A percentile compares a stretch with the other conserved stretches of the same genome.
phyloP scores from a whole-genome alignment of 1,284 basidiomycete genomes.

The Papiliotrema nemorosa region DNA sequence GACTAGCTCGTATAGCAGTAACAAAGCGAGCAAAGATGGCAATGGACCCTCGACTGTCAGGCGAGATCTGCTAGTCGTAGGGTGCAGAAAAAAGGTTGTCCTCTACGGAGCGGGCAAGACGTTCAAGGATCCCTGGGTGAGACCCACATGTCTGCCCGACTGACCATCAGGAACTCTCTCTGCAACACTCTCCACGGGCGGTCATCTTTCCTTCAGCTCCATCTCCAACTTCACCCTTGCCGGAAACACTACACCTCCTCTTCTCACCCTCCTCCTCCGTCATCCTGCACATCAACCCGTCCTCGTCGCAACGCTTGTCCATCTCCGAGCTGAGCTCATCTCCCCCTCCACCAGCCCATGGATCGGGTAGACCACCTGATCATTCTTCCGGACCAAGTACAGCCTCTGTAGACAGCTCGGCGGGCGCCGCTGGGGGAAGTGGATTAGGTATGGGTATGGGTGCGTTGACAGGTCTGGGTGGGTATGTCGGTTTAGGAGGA shows the following conservation, averaged over 20 bases:
- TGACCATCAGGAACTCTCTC: slow-evolving; percentile 61
- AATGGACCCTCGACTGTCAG: slow-evolving; percentile 49
- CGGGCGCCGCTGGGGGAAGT: slow-evolving; percentile 1
- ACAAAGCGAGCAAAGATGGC: slow-evolving; percentile 9
- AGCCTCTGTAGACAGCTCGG: not conserved
- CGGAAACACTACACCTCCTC: slow-evolving; percentile 55
- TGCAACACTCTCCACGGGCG: slow-evolving; percentile 77
- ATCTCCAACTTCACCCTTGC: slow-evolving; percentile 29
- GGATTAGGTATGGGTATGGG: slow-evolving; percentile 20
- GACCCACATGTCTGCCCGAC: slow-evolving; percentile 5
- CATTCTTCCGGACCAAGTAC: too few species aligned
- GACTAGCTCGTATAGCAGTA: slow-evolving; percentile 40
- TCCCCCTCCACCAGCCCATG: slow-evolving; percentile 60
- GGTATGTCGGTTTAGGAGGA: slow-evolving; percentile 80
- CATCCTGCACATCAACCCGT: slow-evolving; percentile 60
- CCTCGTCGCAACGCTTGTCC: slow-evolving; percentile 56
- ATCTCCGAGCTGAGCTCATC: slow-evolving; percentile 71
- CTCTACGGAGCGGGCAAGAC: slow-evolving; percentile 53
- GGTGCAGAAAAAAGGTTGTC: slow-evolving; percentile 78
- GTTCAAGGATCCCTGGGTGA: slow-evolving; percentile 22
- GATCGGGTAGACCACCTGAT: slow-evolving; percentile 46
- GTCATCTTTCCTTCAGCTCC: slow-evolving; percentile 41
- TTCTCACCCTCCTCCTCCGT: slow-evolving; percentile 68
- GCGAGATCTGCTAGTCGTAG: slow-evolving; percentile 65
- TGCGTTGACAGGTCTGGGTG: slow-evolving; percentile 70